These are phyloP conservation scores for Arthrinium puccinioides DNA, from an alignment of 2,329 filamentous ascomycete species.

Conservation along the genomic window DNA sequence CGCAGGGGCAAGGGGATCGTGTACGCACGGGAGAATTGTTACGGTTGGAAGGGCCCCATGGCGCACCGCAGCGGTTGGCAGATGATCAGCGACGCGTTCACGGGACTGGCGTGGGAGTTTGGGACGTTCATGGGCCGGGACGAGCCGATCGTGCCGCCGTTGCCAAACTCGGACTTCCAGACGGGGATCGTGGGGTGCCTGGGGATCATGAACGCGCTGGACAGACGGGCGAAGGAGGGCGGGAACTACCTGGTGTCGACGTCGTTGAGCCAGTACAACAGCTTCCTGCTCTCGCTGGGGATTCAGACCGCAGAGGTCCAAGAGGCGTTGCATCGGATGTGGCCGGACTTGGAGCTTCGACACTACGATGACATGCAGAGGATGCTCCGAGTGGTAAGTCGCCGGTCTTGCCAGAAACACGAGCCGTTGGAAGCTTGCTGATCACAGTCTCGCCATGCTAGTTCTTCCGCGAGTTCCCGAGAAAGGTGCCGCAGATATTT, in stretches of 20 bases:
- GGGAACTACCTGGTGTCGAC: slow-evolving; percentile 25
- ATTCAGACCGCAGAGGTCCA: slow-evolving; percentile 15
- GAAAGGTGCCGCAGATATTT: slow-evolving; percentile 15
- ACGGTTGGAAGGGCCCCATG: slow-evolving; percentile 43
- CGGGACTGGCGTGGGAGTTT: slow-evolving; percentile 20
- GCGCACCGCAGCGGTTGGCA: slow-evolving; percentile 42
- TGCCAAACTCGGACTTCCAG: slow-evolving; percentile 24
- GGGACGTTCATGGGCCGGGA: slow-evolving; percentile 21
- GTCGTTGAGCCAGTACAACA: slow-evolving; percentile 22
- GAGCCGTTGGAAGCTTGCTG: background rate
- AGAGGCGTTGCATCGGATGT: slow-evolving; percentile 14
- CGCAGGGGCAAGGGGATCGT: slow-evolving; percentile 34
- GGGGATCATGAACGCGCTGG: slow-evolving; percentile 32
- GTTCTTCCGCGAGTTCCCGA: slow-evolving; percentile 9
- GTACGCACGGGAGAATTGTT: slow-evolving; percentile 44
- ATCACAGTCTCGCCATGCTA: background rate
- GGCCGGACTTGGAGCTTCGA: slow-evolving; percentile 18
- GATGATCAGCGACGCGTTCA: slow-evolving; percentile 40
- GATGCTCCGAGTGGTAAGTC: slow-evolving; percentile 19
- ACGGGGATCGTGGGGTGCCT: slow-evolving; percentile 33
- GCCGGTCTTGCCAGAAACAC: background rate
- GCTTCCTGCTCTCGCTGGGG: slow-evolving; percentile 21
- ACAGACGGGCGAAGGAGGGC: slow-evolving; percentile 28
- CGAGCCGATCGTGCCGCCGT: slow-evolving; percentile 19
- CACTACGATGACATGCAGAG: slow-evolving; percentile 23